These are phyloP conservation scores for Paracamarosporium sp. DNA, from an alignment of 2,329 filamentous ascomycete species.

Conservation along the genomic window DNA sequence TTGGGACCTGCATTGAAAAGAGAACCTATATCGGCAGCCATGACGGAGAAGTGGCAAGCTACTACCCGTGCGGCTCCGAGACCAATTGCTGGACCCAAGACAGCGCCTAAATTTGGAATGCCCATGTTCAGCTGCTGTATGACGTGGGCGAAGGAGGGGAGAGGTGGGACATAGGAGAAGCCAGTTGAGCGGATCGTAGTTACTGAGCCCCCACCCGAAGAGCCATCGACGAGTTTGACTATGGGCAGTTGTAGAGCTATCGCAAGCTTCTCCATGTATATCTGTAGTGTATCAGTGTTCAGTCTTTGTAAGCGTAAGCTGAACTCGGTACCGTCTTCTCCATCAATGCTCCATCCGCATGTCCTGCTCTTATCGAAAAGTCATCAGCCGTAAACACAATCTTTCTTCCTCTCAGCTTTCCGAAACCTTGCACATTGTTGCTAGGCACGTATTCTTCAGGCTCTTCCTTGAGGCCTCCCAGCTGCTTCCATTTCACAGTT, in stretches of 20 bases:
- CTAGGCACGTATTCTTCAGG: constrained; percentile 62
- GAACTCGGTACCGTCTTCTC: constrained; percentile 56
- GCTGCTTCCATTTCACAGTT: constrained; percentile 63
- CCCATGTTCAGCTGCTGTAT: constrained; percentile 66
- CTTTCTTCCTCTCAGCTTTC: constrained; percentile 59
- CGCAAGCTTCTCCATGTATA: constrained; percentile 68
- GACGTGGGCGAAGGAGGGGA: constrained; percentile 60
- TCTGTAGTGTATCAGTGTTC: constrained; percentile 30
- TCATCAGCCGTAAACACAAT: constrained; percentile 70
- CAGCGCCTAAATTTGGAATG: constrained; percentile 69
- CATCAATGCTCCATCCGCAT: constrained; percentile 67
- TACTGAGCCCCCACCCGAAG: constrained; percentile 67
- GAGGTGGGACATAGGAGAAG: constrained; percentile 66
- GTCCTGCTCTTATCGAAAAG: constrained; percentile 67
- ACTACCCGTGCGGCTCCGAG: constrained; percentile 68
- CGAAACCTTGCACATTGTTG: constrained; percentile 69
- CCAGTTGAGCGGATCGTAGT: constrained; percentile 64
- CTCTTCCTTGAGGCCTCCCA: constrained; percentile 53
- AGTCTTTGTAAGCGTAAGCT: background rate
- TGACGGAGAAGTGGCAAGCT: constrained; percentile 69
- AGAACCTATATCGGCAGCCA: constrained; percentile 68
- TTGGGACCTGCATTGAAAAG: constrained; percentile 70
- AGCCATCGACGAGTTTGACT: constrained; percentile 69
- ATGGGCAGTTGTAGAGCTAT: constrained; percentile 65
- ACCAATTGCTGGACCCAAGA: constrained; percentile 69